These are phyloP conservation scores for Elymus sibiricus DNA, from an alignment of 176 grass and related monocot species.

Conservation along the genomic window DNA sequence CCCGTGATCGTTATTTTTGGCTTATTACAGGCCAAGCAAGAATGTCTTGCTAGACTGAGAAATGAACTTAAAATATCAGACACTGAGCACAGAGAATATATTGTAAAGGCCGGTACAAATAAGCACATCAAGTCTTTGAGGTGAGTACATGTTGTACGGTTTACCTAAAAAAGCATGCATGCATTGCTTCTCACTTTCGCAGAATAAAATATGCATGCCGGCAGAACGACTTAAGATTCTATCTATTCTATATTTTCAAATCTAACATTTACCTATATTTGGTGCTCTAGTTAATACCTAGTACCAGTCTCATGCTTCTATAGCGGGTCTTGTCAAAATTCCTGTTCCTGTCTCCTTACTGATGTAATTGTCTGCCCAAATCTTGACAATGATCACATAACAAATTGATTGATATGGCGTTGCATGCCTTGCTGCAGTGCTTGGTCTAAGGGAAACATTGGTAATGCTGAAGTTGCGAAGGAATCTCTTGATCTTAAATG, in stretches of 20 bases:
- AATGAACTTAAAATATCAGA: slow-evolving; percentile 66
- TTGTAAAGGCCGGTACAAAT: slow-evolving; percentile 48
- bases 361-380: not conserved
- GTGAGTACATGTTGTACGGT: slow-evolving; percentile 20
- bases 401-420: not conserved
- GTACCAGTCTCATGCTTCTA: not conserved
- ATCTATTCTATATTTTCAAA: not conserved
- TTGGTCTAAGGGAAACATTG: slow-evolving; percentile 5
- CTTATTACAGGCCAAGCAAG: slow-evolving; percentile 38
- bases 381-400: not conserved
- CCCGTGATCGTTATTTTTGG: slow-evolving; percentile 1
- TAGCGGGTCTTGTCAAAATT: not conserved
- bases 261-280: slow-evolving; percentile 11
- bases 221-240: not conserved
- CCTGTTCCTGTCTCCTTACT: not conserved
- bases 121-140: slow-evolving; percentile 48
- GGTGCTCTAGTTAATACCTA: not conserved
- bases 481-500: slow-evolving; percentile 14
- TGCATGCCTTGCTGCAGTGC: slow-evolving; percentile 22
- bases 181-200: not conserved
- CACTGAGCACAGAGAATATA: slow-evolving; percentile 53
- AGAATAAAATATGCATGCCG: not conserved
- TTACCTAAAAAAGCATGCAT: not conserved
- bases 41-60: slow-evolving; percentile 55
- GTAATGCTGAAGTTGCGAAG: slow-evolving; percentile 2